Percentiles rank a stretch among this genome's conserved stretches.
Evolutionary conservation across 2,329 filamentous ascomycete genomes (phyloP).

Genomic region (Sphaerulina musiva): DNA sequence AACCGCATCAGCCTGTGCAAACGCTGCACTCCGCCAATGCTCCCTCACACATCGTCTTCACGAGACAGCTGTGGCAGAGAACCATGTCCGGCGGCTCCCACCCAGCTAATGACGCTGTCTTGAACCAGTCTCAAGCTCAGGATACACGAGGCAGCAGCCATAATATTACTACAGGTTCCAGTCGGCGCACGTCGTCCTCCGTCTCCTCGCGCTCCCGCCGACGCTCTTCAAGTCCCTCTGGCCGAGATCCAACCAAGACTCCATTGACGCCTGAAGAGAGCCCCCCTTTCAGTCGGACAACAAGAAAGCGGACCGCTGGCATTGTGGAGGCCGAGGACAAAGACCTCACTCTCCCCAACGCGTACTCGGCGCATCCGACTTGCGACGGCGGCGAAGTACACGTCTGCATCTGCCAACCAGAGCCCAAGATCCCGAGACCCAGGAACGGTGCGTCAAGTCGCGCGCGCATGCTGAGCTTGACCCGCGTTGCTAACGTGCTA

Average conservation of each 20-base stretch:
- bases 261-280: constrained; percentile 35
- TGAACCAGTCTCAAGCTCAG: constrained; percentile 31
- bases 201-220: constrained; percentile 28
- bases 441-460: constrained; percentile 56
- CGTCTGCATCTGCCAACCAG: constrained; percentile 63
- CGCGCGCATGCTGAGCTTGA: neutral
- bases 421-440: constrained; percentile 64
- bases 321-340: constrained; percentile 31
- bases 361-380: constrained; percentile 27
- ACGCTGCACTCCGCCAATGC: constrained; percentile 26
- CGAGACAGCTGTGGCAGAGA: constrained; percentile 36
- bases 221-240: constrained; percentile 28
- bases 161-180: constrained; percentile 20
- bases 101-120: constrained; percentile 27
- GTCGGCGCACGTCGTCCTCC: constrained; percentile 28
- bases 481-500: constrained; percentile 28
- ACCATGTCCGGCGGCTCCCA: constrained; percentile 30
- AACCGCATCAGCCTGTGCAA: constrained; percentile 18
- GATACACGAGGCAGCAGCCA: constrained; percentile 21
- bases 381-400: constrained; percentile 41
- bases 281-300: constrained; percentile 29
- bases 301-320: constrained; percentile 31
- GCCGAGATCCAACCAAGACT: constrained; percentile 24
- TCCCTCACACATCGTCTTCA: constrained; percentile 31
- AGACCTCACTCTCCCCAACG: constrained; percentile 22